phyloP scores from a whole-genome alignment of 768 basidiomycete species.

The Crassisporium funariophilum region DNA sequence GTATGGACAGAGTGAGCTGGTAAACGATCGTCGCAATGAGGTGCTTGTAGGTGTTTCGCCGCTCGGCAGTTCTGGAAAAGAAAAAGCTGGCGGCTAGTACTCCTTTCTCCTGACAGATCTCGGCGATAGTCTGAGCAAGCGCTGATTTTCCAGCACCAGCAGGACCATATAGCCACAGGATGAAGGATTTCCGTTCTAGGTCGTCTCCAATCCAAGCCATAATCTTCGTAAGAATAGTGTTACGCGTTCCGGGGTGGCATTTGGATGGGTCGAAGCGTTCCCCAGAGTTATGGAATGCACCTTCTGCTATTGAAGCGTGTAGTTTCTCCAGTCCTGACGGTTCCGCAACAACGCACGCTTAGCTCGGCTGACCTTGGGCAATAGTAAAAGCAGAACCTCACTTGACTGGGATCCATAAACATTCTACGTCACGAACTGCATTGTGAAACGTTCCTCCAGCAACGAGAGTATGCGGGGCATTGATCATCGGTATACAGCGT shows the following conservation, averaged over 20 bases:
- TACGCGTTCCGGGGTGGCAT: slow-evolving; percentile 13
- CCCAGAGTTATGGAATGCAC: slow-evolving; percentile 13
- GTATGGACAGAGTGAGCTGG: slow-evolving; percentile 15
- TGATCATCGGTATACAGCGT: no score
- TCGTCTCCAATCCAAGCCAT: slow-evolving; percentile 14
- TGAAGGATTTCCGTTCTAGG: neutral
- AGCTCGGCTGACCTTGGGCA: no score
- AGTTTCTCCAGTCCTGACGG: no score
- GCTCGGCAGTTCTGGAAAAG: slow-evolving; percentile 15
- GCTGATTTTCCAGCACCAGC: slow-evolving; percentile 22
- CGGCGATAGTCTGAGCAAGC: slow-evolving; percentile 14
- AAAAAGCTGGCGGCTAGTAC: slow-evolving; percentile 17
- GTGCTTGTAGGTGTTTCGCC: slow-evolving; percentile 9
- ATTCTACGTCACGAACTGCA: no score
- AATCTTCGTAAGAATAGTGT: slow-evolving; percentile 9
- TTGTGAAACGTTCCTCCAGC: no score
- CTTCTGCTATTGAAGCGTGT: no score
- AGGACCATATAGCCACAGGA: slow-evolving; percentile 20
- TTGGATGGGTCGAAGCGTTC: slow-evolving; percentile 21
- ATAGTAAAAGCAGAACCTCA: no score
- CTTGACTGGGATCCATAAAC: no score
- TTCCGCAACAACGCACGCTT: no score
- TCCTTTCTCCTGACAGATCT: slow-evolving; percentile 5
- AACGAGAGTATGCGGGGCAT: no score
- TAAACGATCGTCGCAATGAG: slow-evolving; percentile 18